Evolutionary conservation across 1,284 basidiomycete genomes (phyloP), one percentile per base, ranked within the genome.

Genomic region (Wallemia hederae): DNA sequence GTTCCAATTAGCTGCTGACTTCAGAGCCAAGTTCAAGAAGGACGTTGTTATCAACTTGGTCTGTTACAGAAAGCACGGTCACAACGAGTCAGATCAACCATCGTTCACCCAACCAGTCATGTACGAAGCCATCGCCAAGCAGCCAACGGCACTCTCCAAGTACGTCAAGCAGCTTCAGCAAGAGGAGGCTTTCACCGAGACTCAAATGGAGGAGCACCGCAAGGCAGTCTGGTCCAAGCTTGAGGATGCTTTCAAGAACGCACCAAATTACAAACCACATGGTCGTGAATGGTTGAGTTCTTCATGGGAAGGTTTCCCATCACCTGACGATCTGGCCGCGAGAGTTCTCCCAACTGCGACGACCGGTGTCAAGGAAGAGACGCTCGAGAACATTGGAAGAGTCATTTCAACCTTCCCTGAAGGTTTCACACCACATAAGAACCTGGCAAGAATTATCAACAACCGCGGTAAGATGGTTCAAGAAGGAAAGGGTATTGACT

Each of bases 141-240:
- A 98, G 73, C 85, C 85, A 2, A 88, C 91, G 1, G 82, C 91
- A 9, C 77, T 98, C 62, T 83, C 85, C 19, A 80, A 89, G 71
- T 99, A 99, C 76, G 79, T 84, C 65, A 85, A 91, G 69, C 83
- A 85, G 74, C 76, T 99, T 60, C 79, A 90, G 68, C 82, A 83
- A 63, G 88, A 96, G 63, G 85, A 85, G 57, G 89, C 89, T 11
- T 98, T 99, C 71, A 89, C 89, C 57, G 82, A 91, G 71, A 82
- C 85, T 72, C 90, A 98, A 70, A 90, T 97, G 63, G 90, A 96
- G 70, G 90, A 97, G 70, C 94, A 98, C 77, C 87, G 88, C 76
- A 87, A 85, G 70, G 98, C 94, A 94, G 94, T 99, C 0, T 96
- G 89, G 91, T 83, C 88, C 57, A 90, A 91, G 84, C 78, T 99